Evolutionary conservation across 805 yeast genomes (phyloP), one percentile per base, ranked within the genome.

Genomic region (Wickerhamiella spandovensis): DNA sequence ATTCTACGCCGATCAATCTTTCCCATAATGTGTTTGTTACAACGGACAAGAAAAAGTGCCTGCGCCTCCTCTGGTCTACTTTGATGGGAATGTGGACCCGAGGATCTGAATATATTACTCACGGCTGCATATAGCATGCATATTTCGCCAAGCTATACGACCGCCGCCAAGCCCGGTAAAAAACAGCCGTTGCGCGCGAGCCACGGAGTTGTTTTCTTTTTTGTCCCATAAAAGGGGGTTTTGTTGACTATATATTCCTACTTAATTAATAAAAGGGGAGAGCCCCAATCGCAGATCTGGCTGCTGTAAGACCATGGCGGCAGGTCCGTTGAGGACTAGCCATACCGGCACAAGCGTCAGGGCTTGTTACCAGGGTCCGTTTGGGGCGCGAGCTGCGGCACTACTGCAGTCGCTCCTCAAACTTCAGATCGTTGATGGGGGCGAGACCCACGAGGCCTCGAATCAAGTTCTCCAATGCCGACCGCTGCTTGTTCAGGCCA

Each of bases 401-500:
- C 43, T 32, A 53, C 37, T 42, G 51, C 48, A 84, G 73, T 72
- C 96, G 84, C 72, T 90, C 97, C 71, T 89, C 97, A 58, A 89
- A 84, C 73, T 95, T 82, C 70, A 89, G 78, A 67, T 90, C 97
- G 69, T 87, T 88, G 63, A 81, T 76, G 53, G 94, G 79, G 54
- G 94, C 94, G 58, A 89, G 76, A 44, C 97, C 97, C 57, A 89
- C 86, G 63, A 89, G 75, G 58, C 87, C 79, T 65, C 95, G 81
- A 69, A 89, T 72, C 64, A 89, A 78, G 74, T 88, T 90, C 72
- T 89, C 97, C 57, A 89, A 72, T 48, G 94, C 96, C 60, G 81
- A 76, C 65, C 95, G 82, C 74, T 90, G 97, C 71, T 89, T 90
- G 78, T 87, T 90, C 66, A 89, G 76, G 24, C 97, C 95, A 63